phyloP scores from a whole-genome alignment of 2,329 filamentous ascomycete species.

The Aspergillus neoniger region DNA sequence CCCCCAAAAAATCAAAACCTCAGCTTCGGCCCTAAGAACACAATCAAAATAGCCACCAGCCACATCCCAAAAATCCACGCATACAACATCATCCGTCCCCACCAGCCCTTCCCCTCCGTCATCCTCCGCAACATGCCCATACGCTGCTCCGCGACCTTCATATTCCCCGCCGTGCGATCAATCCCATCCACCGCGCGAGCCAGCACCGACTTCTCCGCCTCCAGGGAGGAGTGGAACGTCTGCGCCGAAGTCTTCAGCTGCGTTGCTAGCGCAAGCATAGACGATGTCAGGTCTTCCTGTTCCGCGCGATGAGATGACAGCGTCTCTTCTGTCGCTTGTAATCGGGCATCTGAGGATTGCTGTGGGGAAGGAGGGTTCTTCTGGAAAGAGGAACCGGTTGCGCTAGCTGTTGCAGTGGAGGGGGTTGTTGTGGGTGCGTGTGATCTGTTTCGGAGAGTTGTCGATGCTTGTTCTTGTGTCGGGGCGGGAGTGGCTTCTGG shows the following conservation, averaged over 20 bases:
- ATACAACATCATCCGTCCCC: conserved; percentile 80
- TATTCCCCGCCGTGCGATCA: conserved; percentile 71
- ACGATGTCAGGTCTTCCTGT: conserved; percentile 79
- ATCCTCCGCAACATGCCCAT: conserved; percentile 78
- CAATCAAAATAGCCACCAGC: conserved; percentile 74
- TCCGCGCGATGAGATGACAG: conserved; percentile 76
- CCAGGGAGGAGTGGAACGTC: conserved; percentile 70
- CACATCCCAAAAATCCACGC: conserved; percentile 80
- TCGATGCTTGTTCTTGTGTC: conserved; percentile 12
- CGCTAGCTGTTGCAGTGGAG: conserved; percentile 21
- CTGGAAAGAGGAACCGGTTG: conserved; percentile 14
- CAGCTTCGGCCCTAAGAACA: conserved; percentile 85
- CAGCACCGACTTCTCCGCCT: conserved; percentile 72
- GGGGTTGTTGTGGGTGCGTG: conserved; percentile 12
- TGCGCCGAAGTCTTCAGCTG: conserved; percentile 75
- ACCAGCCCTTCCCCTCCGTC: conserved; percentile 88
- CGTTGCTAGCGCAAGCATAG: conserved; percentile 76
- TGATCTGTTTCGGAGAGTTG: conserved; percentile 31
- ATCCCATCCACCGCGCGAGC: conserved; percentile 71
- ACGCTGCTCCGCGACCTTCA: conserved; percentile 72
- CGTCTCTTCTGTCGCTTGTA: conserved; percentile 64
- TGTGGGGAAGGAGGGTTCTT: conserved; percentile 1
- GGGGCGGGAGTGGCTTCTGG: conserved; percentile 4
- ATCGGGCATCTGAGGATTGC: conserved; percentile 18
- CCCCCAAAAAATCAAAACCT: conserved; percentile 60